Evolutionary conservation across 1,139 yeast genomes (phyloP), one percentile per base, ranked within the genome.

Genomic region (Pneumocystis carinii): DNA sequence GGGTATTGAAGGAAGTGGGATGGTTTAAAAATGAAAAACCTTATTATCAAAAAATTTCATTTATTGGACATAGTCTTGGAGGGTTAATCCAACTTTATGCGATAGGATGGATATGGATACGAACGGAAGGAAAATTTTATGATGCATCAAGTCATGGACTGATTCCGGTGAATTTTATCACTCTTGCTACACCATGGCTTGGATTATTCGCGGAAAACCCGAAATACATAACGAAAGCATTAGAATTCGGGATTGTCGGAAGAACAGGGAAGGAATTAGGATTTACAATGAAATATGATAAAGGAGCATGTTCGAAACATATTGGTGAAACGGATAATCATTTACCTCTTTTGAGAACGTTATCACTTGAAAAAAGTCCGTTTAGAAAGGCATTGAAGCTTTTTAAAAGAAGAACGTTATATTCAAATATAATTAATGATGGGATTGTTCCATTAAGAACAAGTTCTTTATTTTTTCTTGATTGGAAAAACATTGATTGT

Each of bases 401-500:
- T 68, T 92, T 92, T 72, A 75, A 76, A 62, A 78, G 86, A 64
- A 77, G 97, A 68, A 87, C 94, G 0, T 77, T 86, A 0, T 86
- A 88, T 70, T 90, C 94, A 1, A 87, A 87, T 70, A 83, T 85
- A 0, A 77, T 84, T n/a, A 83, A 87, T 71, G 96, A 88, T 72
- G 98, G 97, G 0, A 90, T 92, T 64, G 98, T 92, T 0, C 97
- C 98, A 0, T 76, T 92, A 66, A 77, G 97, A 64, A 90, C 98
- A 0, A 83, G 96, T 0, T 86, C 96, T 0, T 75, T 92, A 64
- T 75, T 90, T 36, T 92, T 84, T 70, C 73, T 92, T 19, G 96
- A 80, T 72, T 88, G 89, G 87, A 77, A 77, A 63, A 86, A 85
- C 5, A 73, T 82, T 17, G 76, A 80, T 4, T 77, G 79, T 62